Conservation (phyloP, 108 stramenopile genomes). For the Stephanodiscus triporus region DNA sequence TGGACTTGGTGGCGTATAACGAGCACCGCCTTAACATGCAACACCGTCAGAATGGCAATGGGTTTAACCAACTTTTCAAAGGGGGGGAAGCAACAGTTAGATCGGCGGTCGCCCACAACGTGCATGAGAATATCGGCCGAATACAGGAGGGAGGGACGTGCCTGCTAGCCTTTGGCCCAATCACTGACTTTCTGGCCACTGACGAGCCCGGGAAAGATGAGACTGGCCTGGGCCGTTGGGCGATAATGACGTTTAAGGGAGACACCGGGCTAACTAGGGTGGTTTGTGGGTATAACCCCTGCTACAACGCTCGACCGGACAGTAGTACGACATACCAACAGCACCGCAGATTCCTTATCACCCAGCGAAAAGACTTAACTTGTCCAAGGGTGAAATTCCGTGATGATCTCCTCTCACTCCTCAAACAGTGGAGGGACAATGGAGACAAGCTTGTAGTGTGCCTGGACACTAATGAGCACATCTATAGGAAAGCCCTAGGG, state of each 20-base stretch:
- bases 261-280: neutral
- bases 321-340: neutral
- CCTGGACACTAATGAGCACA: neutral
- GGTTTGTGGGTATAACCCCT: neutral
- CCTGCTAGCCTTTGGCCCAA: neutral
- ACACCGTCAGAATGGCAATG: neutral
- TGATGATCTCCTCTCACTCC: neutral
- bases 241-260: neutral
- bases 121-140: neutral
- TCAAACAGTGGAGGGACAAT: neutral
- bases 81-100: neutral
- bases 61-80: neutral
- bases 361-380: neutral
- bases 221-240: slow-evolving; percentile 6
- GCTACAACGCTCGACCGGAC: neutral
- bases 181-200: neutral
- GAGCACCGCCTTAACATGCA: neutral
- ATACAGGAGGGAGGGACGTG: neutral
- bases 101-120: neutral
- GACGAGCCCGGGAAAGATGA: slow-evolving; percentile 8
- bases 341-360: neutral
- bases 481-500: neutral
- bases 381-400: neutral
- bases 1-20: neutral
- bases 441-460: neutral